phyloP scores from a whole-genome alignment of 305 asterid species.

The Plantago rigida region DNA sequence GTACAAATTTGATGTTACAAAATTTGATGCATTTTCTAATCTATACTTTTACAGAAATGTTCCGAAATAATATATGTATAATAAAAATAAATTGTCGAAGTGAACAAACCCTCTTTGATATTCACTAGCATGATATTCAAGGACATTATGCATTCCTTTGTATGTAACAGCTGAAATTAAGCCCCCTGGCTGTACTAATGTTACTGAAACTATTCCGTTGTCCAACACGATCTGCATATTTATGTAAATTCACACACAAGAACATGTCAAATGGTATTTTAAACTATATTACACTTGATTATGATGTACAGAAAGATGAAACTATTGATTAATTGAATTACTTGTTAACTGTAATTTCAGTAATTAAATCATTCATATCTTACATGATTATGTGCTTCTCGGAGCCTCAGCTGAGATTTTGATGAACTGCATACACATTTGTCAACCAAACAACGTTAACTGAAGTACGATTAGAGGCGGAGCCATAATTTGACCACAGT shows the following conservation, averaged over 20 bases:
- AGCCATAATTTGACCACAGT: no score
- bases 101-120: conserved; percentile 48
- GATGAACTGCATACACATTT: no score
- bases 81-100: no score
- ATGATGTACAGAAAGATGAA: no score
- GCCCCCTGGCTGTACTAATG: conserved; percentile 41
- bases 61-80: no score
- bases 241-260: not conserved
- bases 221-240: conserved; percentile 46
- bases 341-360: no score
- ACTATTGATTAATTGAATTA: no score
- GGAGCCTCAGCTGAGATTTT: conserved; percentile 24
- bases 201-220: conserved; percentile 45
- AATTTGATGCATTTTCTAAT: not conserved
- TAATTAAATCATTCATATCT: not conserved
- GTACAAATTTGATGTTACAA: not conserved
- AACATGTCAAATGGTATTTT: no score
- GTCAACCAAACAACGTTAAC: no score
- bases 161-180: conserved; percentile 40
- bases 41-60: no score
- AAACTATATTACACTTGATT: no score
- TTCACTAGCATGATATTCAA: conserved; percentile 34
- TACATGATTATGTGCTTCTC: conserved; percentile 26
- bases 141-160: conserved; percentile 39
- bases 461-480: no score